Evolutionary conservation across 208 protist species (phyloP), one percentile per base, ranked within the genome.

Genomic region (Acanthamoeba sp.): DNA sequence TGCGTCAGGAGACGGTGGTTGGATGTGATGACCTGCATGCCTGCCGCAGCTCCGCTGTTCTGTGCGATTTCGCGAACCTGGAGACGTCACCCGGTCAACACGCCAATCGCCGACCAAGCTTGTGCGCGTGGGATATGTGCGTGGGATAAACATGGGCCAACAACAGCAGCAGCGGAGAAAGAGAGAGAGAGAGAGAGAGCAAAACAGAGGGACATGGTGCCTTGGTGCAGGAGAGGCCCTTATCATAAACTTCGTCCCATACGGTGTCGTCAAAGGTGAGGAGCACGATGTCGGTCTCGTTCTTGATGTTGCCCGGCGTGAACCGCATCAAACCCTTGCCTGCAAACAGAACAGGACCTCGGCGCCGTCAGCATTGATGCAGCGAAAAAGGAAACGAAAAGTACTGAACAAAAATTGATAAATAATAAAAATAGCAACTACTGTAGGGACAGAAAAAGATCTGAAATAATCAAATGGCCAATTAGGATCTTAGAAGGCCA

Each of bases 181-280:
- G n/a, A n/a, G n/a, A n/a, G n/a, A n/a, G n/a, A n/a, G n/a, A n/a
- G n/a, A n/a, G n/a, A n/a, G n/a, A n/a, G n/a, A n/a, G n/a, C n/a
- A n/a, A n/a, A n/a, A n/a, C n/a, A n/a, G n/a, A n/a, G n/a, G 27
- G 62, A 27, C 7, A 12, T 71, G 27, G 18, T 38, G 40, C 66
- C 66, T 34, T 40, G 27, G 36, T 20, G 29, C 66, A 76, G 36
- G 66, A 76, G 36, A 76, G 66, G 66, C 66, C 66, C 32, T 40
- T 34, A 29, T 76, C 66, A 20, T 76, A 76, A 2, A 76, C 66
- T 29, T 76, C 66, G n/a, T 76, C 29, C 66, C 66, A 76, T 20
- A 76, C 66, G n/a, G 66, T 76, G 6, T 76, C 66, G 29, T 76
- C 66, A 7, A 76, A 76, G 5, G 66, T 76, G 66, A 76, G 66